phyloP scores from a whole-genome alignment of 176 grass and related monocot genomes.

The Alloteropsis semialata region DNA sequence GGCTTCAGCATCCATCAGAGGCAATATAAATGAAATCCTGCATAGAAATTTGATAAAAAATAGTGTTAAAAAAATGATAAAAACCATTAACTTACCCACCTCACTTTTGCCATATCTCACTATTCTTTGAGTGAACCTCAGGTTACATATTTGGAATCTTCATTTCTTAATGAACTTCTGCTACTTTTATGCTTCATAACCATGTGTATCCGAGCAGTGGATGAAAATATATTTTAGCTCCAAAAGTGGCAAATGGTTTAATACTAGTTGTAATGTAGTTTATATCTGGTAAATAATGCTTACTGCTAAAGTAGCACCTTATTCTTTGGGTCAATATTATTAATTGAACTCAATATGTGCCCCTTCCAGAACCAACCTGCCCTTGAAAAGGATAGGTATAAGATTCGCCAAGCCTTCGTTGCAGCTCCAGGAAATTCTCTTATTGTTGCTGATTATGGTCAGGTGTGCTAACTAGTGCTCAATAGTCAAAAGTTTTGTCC shows the following conservation, averaged over 20 bases:
- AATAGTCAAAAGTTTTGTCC: not conserved
- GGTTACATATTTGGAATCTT: not conserved
- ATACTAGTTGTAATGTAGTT: not conserved
- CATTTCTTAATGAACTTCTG: not conserved
- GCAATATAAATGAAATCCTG: constrained; percentile 2
- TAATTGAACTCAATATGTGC: constrained; percentile 1
- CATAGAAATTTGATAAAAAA: not conserved
- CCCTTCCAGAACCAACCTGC: constrained; percentile 79
- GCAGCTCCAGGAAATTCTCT: constrained; percentile 87
- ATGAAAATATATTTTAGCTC: constrained; percentile 20
- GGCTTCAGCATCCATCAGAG: constrained; percentile 6
- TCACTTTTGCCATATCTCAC: not conserved
- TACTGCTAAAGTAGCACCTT: not conserved
- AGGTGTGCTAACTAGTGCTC: constrained; percentile 55
- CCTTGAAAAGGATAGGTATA: constrained; percentile 88
- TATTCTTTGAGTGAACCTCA: not conserved
- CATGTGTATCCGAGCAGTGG: not conserved
- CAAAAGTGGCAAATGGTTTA: constrained; percentile 26
- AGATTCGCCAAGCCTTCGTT: constrained; percentile 88
- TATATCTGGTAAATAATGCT: not conserved
- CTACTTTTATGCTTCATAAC: not conserved
- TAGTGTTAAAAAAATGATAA: too few species aligned
- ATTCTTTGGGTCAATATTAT: not conserved
- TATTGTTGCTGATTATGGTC: constrained; percentile 97
- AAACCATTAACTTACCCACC: not conserved